A percentile compares a stretch with the other conserved stretches of the same genome.
Evolutionary conservation across 1,284 basidiomycete genomes (phyloP).

Genomic region (Cryptococcus sp.): DNA sequence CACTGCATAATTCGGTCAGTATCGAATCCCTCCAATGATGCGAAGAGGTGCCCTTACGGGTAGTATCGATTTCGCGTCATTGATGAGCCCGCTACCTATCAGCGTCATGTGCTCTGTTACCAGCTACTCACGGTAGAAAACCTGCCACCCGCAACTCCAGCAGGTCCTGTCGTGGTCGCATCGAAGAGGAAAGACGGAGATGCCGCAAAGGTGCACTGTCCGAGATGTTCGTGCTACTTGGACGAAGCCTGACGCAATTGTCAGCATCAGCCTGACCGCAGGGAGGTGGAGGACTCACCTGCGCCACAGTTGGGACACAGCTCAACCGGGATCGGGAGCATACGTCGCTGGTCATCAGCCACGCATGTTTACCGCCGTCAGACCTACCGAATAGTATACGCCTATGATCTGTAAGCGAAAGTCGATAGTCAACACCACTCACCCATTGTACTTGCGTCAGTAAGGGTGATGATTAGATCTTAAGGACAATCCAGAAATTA

Average conservation of each 20-base stretch:
- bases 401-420: conserved; percentile 17
- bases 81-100: neutral
- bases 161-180: conserved; percentile 20
- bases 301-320: conserved; percentile 10
- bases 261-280: too few relatives aligned
- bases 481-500: too few relatives aligned
- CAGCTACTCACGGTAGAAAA: conserved; percentile 15
- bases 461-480: neutral
- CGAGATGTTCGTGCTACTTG: conserved; percentile 14
- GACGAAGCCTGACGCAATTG: conserved; percentile 13
- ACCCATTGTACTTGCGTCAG: conserved; percentile 10
- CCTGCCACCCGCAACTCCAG: conserved; percentile 22
- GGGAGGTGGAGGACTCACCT: conserved; percentile 4
- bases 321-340: conserved; percentile 6
- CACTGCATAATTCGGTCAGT: conserved; percentile 11
- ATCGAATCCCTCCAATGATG: neutral
- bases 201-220: conserved; percentile 28
- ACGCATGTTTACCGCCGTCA: neutral
- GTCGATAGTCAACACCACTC: neutral
- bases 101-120: neutral
- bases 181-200: conserved; percentile 22
- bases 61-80: conserved; percentile 18
- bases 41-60: conserved; percentile 18
- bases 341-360: conserved; percentile 12
- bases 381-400: conserved; percentile 25